Evolutionary conservation across 208 protist species (phyloP).

Genomic region (Willaertia magna): DNA sequence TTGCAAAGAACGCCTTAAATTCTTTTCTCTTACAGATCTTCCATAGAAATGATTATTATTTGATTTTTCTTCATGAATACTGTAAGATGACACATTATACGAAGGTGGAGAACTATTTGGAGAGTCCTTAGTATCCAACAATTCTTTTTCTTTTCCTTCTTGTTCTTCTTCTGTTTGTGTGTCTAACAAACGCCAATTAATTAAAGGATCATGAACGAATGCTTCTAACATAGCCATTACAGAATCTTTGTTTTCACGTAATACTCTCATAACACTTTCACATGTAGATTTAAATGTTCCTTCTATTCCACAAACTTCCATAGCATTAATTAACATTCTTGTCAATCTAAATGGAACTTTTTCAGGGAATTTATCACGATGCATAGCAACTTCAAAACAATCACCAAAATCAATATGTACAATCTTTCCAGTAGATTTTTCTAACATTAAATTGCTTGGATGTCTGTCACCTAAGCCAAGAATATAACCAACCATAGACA

Average conservation of each 20-base stretch:
- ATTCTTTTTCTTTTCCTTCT: too few relatives aligned
- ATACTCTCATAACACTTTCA: conserved; percentile 13
- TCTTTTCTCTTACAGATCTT: conserved; percentile 2
- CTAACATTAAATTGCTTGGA: conserved; percentile 57
- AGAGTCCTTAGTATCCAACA: not conserved
- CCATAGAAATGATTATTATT: conserved; percentile 10
- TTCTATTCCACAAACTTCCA: conserved; percentile 40
- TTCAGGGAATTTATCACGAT: conserved; percentile 49
- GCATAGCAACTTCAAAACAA: conserved; percentile 59
- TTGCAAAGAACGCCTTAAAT: conserved; percentile 11
- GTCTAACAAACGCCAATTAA: conserved; percentile 63
- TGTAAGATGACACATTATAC: conserved; percentile 23
- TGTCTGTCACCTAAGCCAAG: conserved; percentile 61
- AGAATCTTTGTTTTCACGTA: conserved; percentile 23
- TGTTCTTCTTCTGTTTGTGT: conserved; percentile 58
- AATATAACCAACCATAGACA: conserved; percentile 56
- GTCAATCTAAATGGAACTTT: conserved; percentile 58
- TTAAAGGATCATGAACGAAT: conserved; percentile 63
- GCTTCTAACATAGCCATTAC: conserved; percentile 52
- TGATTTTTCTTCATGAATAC: conserved; percentile 17
- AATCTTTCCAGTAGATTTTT: conserved; percentile 39
- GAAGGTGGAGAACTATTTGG: not conserved
- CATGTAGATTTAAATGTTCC: conserved; percentile 36
- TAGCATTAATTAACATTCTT: conserved; percentile 35
- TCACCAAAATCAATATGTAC: conserved; percentile 68